Conservation (phyloP, 306 rosid genomes). For the Oemleria cerasiformis region DNA sequence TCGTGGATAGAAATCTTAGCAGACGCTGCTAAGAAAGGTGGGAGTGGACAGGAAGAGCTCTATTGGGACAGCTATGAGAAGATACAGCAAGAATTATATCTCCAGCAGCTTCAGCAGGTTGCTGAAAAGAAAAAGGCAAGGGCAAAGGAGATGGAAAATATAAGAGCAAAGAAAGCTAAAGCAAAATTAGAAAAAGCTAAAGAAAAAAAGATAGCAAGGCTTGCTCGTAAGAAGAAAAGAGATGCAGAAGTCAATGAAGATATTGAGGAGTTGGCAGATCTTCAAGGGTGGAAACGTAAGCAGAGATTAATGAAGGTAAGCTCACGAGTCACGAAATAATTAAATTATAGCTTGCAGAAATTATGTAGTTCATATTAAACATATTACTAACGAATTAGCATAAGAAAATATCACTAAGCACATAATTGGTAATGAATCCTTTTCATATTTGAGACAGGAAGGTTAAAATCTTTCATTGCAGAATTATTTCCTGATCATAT, state of each 20-base stretch:
- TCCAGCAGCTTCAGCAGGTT: conserved; percentile 38
- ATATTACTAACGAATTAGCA: too few species aligned
- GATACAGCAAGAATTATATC: conserved; percentile 46
- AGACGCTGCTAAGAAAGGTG: conserved; percentile 71
- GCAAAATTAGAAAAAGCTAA: conserved; percentile 29
- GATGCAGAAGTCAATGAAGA: conserved; percentile 11
- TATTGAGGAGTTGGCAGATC: conserved; percentile 32
- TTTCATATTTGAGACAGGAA: background rate
- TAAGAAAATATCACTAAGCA: too few species aligned
- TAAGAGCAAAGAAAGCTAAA: conserved; percentile 41
- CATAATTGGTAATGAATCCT: background rate
- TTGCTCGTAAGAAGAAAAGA: conserved; percentile 29
- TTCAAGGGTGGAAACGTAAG: conserved; percentile 31
- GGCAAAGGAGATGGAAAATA: conserved; percentile 44
- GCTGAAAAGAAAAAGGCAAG: conserved; percentile 47
- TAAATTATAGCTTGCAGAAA: background rate
- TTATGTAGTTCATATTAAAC: background rate
- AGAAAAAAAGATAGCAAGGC: conserved; percentile 37
- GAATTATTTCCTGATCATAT: background rate
- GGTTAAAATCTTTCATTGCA: background rate
- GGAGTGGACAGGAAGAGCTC: conserved; percentile 51
- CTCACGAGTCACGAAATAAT: background rate
- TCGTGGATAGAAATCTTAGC: conserved; percentile 67
- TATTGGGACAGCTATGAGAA: conserved; percentile 73
- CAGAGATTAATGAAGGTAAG: conserved; percentile 53